These are phyloP conservation scores for Suhomyces sp. DNA, from an alignment of 805 yeast genomes.

Conservation along the genomic window DNA sequence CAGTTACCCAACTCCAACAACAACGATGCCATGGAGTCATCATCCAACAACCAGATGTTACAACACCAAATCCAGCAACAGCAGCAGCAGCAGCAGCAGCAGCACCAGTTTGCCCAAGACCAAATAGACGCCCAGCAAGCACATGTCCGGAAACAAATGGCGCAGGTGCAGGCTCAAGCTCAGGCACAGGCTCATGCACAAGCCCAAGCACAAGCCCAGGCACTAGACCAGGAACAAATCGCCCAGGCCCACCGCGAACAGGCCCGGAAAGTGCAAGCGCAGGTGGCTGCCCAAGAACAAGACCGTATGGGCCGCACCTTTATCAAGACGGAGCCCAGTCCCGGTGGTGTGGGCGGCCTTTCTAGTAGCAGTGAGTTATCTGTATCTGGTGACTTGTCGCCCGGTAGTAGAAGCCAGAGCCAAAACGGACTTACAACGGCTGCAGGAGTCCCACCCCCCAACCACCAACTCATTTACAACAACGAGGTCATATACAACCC, in stretches of 20 bases:
- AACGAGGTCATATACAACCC: conserved; percentile 55
- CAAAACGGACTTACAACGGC: conserved; percentile 7
- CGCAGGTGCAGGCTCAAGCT: background rate
- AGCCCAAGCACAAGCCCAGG: background rate
- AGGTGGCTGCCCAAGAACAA: background rate
- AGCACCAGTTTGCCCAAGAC: conserved; percentile 3
- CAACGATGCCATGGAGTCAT: background rate
- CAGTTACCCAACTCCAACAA: background rate
- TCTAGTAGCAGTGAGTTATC: background rate
- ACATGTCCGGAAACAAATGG: background rate
- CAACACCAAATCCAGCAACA: conserved; percentile 1
- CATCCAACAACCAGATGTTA: background rate
- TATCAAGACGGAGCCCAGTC: background rate
- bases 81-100: background rate
- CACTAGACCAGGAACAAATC: background rate
- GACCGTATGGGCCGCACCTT: background rate
- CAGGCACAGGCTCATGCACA: background rate
- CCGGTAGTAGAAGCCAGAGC: background rate
- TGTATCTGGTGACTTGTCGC: background rate
- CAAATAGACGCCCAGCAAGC: conserved; percentile 3
- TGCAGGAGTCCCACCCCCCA: conserved; percentile 48
- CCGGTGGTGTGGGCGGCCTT: background rate
- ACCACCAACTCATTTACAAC: conserved; percentile 50
- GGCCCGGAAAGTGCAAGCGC: background rate
- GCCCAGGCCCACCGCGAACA: background rate